phyloP scores from a whole-genome alignment of 768 basidiomycete genomes.

The Tephrocybe sp. region DNA sequence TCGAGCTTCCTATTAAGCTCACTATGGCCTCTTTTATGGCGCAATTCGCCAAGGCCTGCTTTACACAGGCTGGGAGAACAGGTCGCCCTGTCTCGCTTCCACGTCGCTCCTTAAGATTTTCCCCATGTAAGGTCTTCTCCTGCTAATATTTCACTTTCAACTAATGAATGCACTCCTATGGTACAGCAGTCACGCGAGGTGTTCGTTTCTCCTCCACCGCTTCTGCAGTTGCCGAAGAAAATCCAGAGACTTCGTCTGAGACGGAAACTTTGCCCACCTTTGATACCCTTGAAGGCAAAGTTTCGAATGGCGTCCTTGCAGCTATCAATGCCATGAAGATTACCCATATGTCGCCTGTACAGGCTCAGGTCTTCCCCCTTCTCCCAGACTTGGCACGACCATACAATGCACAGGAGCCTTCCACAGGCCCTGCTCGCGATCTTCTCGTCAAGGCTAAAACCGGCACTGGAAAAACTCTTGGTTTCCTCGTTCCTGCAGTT shows the following conservation, averaged over 20 bases:
- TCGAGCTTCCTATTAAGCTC: constrained; percentile 17
- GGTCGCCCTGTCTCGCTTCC: constrained; percentile 21
- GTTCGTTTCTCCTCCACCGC: constrained; percentile 13
- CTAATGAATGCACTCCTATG: neutral
- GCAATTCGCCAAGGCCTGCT: constrained; percentile 19
- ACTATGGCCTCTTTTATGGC: constrained; percentile 22
- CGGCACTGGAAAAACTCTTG: constrained; percentile 87
- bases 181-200: neutral
- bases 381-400: constrained; percentile 68
- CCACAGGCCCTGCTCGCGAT: constrained; percentile 46
- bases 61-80: constrained; percentile 13
- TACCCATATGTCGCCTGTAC: constrained; percentile 75
- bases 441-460: constrained; percentile 86
- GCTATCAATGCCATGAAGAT: constrained; percentile 72
- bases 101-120: constrained; percentile 20
- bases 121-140: neutral
- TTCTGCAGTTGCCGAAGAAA: constrained; percentile 3
- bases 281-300: constrained; percentile 30
- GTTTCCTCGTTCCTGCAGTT: constrained; percentile 84
- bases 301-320: constrained; percentile 43
- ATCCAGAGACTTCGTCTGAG: constrained; percentile 1
- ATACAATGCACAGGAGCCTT: constrained; percentile 32
- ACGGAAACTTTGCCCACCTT: constrained; percentile 27
- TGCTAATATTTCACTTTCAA: neutral
- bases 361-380: constrained; percentile 71